These are phyloP conservation scores for Yarrowia deformans DNA, from an alignment of 805 yeast species.

Conservation along the genomic window DNA sequence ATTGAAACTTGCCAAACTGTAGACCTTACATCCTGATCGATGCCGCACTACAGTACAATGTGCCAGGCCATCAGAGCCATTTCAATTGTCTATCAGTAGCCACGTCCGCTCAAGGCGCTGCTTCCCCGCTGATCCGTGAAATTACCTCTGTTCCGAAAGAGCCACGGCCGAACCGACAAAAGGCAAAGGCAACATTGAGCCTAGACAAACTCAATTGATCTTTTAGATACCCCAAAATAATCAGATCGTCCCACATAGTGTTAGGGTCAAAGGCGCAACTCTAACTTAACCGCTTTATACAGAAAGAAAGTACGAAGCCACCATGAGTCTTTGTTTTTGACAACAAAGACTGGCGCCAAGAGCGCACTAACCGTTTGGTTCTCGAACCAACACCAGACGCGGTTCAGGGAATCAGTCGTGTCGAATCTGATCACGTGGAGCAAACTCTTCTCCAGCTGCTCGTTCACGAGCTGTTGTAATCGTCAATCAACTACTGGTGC, in stretches of 20 bases:
- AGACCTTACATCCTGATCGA: too few relatives aligned
- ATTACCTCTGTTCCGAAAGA: too few relatives aligned
- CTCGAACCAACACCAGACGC: neutral
- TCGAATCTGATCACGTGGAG: neutral
- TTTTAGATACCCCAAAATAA: neutral
- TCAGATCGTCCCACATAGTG: conserved; percentile 27
- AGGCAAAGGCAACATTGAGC: neutral
- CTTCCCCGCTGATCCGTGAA: too few relatives aligned
- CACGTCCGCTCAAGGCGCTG: too few relatives aligned
- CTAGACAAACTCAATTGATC: conserved; percentile 14
- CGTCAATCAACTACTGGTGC: too few relatives aligned
- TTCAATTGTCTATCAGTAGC: too few relatives aligned
- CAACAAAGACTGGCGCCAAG: conserved; percentile 5
- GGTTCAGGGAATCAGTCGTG: neutral
- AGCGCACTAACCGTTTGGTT: neutral
- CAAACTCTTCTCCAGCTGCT: too few relatives aligned
- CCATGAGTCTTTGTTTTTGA: too few relatives aligned
- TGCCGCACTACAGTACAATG: too few relatives aligned
- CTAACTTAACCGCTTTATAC: conserved; percentile 1
- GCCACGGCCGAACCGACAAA: neutral
- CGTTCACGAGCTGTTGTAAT: too few relatives aligned
- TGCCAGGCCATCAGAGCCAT: too few relatives aligned
- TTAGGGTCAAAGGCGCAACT: conserved; percentile 8
- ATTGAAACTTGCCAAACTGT: too few relatives aligned
- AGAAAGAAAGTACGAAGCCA: neutral